Base-by-base conservation (phyloP, 371 early-diverging fungal genomes). In the Rhizopus delemar region DNA sequence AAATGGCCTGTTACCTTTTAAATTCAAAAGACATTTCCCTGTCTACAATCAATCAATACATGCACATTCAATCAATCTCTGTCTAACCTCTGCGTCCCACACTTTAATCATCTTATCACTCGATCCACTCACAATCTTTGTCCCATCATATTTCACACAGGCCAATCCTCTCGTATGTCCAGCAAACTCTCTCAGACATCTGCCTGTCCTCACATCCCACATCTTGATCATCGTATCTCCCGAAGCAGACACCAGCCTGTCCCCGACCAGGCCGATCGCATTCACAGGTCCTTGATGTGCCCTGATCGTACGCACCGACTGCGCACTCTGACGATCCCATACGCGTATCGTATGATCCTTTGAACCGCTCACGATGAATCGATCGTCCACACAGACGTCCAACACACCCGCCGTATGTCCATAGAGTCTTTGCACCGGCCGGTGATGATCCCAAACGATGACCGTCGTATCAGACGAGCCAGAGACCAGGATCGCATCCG, bases 71-170 rank as follows among this genome's bases (percentile, higher is more conserved):
- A 22, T 22, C 22, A 22, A 22, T 22, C 22, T 22, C 22, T 22
- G 1, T 22, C 33, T 56, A 57, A 66, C 72, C 66, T 70, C 80
- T 1, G 91, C 89, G 64, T 95, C 88, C 99, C 99, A 99, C 4
- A 98, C 77, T 66, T 89, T 88, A 66, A 99, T 93, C 9, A 95
- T 90, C 66, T 88, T 86, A 73, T 99, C 99, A 73, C 96, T 91
- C 12, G 95, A 95, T 7, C 98, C 99, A 12, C 94, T 93, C 0
- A 96, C 93, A 43, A 97, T 91, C 7, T 82, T 77, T 52, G 85
- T 82, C 15, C 96, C 95, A 68, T 94, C 93, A 69, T 86, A 98
- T 61, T 95, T 96, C 35, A 96, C 92, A 68, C 95, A 96, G 0
- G 98, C 94, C 12, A 99, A 72, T 0, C 98, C 98, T 12, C 95